A percentile compares a stretch with the other conserved stretches of the same genome.
These are phyloP conservation scores for Candida ortonii DNA, from an alignment of 805 yeast genomes.

Conservation along the genomic window DNA sequence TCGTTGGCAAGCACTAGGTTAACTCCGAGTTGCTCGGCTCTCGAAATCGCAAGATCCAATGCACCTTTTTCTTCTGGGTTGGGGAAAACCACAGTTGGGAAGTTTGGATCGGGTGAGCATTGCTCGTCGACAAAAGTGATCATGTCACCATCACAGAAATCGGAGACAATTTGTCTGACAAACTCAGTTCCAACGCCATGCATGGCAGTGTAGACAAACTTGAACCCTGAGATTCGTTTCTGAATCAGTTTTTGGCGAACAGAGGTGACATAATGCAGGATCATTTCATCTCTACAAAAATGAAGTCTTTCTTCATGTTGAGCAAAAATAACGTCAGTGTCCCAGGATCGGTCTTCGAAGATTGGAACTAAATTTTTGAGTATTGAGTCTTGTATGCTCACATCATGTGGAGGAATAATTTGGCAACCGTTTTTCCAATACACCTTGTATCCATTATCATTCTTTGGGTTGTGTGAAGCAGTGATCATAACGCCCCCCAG, in stretches of 20 bases:
- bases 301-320: constrained; percentile 28
- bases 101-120: constrained; percentile 74
- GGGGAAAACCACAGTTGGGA: constrained; percentile 85
- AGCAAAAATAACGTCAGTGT: constrained; percentile 30
- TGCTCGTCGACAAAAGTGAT: constrained; percentile 59
- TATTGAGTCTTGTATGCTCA: constrained; percentile 64
- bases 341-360: constrained; percentile 38
- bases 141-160: constrained; percentile 33
- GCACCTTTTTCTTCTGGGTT: constrained; percentile 97
- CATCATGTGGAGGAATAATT: constrained; percentile 89
- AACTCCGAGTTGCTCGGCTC: constrained; percentile 50
- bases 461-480: constrained; percentile 82
- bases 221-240: constrained; percentile 31
- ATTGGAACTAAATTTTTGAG: constrained; percentile 60
- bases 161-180: constrained; percentile 41
- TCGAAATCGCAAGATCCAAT: constrained; percentile 60
- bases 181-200: constrained; percentile 88
- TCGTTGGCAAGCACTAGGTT: constrained; percentile 80
- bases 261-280: constrained; percentile 39
- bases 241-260: constrained; percentile 34
- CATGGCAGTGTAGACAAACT: constrained; percentile 86
- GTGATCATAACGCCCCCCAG: constrained; percentile 90
- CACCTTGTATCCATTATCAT: constrained; percentile 92
- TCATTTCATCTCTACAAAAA: constrained; percentile 41
- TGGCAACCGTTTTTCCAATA: constrained; percentile 94